phyloP scores from a whole-genome alignment of 1,139 yeast species.

The Taphrina sp. region DNA sequence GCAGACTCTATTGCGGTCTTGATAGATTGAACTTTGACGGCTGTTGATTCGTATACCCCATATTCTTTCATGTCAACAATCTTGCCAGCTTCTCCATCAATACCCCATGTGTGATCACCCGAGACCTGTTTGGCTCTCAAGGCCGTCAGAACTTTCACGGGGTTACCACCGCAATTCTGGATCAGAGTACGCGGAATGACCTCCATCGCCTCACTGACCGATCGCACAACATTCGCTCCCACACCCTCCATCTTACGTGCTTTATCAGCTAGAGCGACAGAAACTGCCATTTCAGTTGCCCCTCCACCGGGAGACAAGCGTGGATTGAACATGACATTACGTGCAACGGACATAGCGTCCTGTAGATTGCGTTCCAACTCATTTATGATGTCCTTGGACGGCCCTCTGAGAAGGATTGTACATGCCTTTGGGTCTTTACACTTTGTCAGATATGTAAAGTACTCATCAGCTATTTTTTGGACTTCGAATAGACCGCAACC shows the following conservation, averaged over 20 bases:
- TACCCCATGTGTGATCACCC: conserved; percentile 67
- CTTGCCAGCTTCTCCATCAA: conserved; percentile 92
- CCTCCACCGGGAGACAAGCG: conserved; percentile 98
- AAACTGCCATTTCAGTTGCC: conserved; percentile 98
- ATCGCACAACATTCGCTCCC: conserved; percentile 98
- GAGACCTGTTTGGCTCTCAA: conserved; percentile 95
- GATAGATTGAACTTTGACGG: conserved; percentile 90
- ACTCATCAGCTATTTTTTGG: conserved; percentile 95
- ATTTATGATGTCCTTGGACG: conserved; percentile 92
- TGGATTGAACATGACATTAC: conserved; percentile 94
- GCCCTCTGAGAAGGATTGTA: conserved; percentile 88
- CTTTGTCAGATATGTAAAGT: conserved; percentile 79
- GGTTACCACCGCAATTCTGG: conserved; percentile 97
- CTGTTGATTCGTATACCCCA: conserved; percentile 99
- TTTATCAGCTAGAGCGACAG: conserved; percentile 81
- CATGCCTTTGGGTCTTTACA: conserved; percentile 90
- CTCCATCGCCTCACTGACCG: conserved; percentile 98
- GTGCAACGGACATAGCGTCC: conserved; percentile 97
- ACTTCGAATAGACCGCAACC: conserved; percentile 88
- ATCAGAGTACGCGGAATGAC: conserved; percentile 95
- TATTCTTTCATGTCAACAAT: conserved; percentile 92
- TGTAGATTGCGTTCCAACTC: conserved; percentile 96
- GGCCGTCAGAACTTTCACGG: conserved; percentile 83
- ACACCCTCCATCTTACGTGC: conserved; percentile 93
- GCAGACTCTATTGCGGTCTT: conserved; percentile 98